Evolutionary conservation across 768 basidiomycete species (phyloP), one percentile per base, ranked within the genome.

Genomic region (Russula abietina): DNA sequence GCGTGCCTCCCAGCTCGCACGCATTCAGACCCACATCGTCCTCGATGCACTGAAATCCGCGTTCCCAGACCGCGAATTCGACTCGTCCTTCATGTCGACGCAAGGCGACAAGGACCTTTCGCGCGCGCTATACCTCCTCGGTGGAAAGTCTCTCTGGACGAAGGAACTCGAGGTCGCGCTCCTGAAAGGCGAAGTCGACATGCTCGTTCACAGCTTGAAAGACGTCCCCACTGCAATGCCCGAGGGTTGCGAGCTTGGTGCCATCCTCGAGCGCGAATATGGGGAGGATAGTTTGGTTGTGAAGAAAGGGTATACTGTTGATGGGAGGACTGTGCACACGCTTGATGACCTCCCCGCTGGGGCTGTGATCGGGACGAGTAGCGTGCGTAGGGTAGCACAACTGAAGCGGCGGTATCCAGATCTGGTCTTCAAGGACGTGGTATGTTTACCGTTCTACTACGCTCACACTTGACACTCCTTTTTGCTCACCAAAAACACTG

Each of bases 131-230:
- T 95, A 95, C 74, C 79, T 94, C 10, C 76, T 97, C 17, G 93
- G 93, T 43, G 93, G 91, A n/a, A 93, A 92, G 72, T 82, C 89
- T 0, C 75, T 98, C 32, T 99, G 97, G 97, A 99, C 97, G 41
- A 91, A 93, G 69, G 96, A 98, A 69, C 85, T 99, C 58, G 97
- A 99, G 72, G 88, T 90, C 22, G 86, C 85, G 49, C 77, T 99
- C 64, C 79, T 84, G 59, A 80, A 86, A 49, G 76, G 80, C 33
- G 76, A 80, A 14, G 88, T 95, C 54, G 97, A 99, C 72, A 85
- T 98, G 81, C 83, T 99, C 69, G 86, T 98, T 22, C 96, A 99
- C 75, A 86, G 83, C 39, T 78, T 92, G 69, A 99, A 99, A 74
- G 97, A 98, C 72, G 84, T 98, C 36, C 96, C 96, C 4, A 98